A percentile compares a stretch with the other conserved stretches of the same genome.
phyloP scores from a whole-genome alignment of 2,329 filamentous ascomycete genomes.

The Trichoderma sp. region DNA sequence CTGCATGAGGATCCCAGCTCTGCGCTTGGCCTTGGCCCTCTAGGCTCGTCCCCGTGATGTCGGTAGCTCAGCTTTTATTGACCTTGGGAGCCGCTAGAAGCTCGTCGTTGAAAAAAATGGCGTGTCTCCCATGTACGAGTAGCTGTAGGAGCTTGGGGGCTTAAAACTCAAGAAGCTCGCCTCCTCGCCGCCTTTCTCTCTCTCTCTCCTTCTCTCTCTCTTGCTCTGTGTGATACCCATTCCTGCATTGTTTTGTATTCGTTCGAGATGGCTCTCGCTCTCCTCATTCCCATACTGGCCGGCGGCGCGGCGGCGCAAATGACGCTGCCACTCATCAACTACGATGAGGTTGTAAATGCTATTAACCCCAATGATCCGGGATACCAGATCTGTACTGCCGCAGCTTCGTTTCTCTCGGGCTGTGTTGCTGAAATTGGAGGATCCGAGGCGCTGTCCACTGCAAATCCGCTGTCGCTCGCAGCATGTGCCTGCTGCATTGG shows the following conservation, averaged over 20 bases:
- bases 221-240: neutral
- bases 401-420: constrained; percentile 23
- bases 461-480: constrained; percentile 26
- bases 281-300: constrained; percentile 23
- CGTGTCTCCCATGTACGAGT: neutral
- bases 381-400: constrained; percentile 28
- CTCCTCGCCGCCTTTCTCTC: neutral
- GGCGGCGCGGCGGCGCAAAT: constrained; percentile 30
- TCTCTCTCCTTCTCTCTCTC: neutral
- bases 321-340: constrained; percentile 24
- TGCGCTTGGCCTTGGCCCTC: neutral
- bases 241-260: neutral
- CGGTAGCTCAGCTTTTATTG: neutral
- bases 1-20: constrained; percentile 10
- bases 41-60: neutral
- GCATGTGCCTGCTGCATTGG: constrained; percentile 33
- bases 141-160: neutral
- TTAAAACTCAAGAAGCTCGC: neutral
- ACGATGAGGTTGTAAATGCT: constrained; percentile 27
- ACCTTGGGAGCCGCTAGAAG: constrained; percentile 2
- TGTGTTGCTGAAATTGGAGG: constrained; percentile 30
- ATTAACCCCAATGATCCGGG: constrained; percentile 28
- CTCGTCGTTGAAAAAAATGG: neutral
- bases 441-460: constrained; percentile 25
- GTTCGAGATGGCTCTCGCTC: neutral